Evolutionary conservation across 129 eudicot species (phyloP).

Genomic region (Heracleum sosnowskyi): DNA sequence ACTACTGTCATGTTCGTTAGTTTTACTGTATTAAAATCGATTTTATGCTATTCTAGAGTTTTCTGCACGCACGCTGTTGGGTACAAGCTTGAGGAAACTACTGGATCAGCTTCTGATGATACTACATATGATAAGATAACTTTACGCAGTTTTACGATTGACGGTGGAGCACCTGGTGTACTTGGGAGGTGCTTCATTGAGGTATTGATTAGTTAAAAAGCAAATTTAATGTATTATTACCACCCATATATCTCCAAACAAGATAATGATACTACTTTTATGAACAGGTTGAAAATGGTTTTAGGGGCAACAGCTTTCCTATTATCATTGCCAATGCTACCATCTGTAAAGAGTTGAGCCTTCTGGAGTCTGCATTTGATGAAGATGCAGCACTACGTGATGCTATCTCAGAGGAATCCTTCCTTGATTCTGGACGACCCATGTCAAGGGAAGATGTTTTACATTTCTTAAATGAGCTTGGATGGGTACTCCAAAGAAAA

Average conservation of each 20-base stretch:
- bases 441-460: slow-evolving; percentile 40
- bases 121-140: slow-evolving; percentile 44
- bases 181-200: slow-evolving; percentile 90
- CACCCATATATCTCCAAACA: too few relatives aligned
- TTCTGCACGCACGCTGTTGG: slow-evolving; percentile 56
- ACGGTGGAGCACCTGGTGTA: slow-evolving; percentile 21
- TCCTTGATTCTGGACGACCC: slow-evolving; percentile 14
- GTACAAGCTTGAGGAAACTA: slow-evolving; percentile 30
- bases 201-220: slow-evolving; percentile 26
- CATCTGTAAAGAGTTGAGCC: slow-evolving; percentile 64
- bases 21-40: background rate
- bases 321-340: slow-evolving; percentile 63
- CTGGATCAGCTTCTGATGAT: slow-evolving; percentile 28
- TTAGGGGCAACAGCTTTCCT: slow-evolving; percentile 67
- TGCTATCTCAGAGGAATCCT: slow-evolving; percentile 7
- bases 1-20: background rate
- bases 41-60: slow-evolving; percentile 33
- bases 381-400: slow-evolving; percentile 18
- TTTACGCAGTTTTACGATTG: slow-evolving; percentile 39
- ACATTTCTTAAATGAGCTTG: slow-evolving; percentile 81
- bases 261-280: background rate
- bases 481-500: slow-evolving; percentile 78
- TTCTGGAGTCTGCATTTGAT: slow-evolving; percentile 52
- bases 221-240: background rate
- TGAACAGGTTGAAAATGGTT: slow-evolving; percentile 72